A percentile compares a stretch with the other conserved stretches of the same genome.
Conservation (phyloP, 805 yeast genomes). For the Dipodascus geniculatus region DNA sequence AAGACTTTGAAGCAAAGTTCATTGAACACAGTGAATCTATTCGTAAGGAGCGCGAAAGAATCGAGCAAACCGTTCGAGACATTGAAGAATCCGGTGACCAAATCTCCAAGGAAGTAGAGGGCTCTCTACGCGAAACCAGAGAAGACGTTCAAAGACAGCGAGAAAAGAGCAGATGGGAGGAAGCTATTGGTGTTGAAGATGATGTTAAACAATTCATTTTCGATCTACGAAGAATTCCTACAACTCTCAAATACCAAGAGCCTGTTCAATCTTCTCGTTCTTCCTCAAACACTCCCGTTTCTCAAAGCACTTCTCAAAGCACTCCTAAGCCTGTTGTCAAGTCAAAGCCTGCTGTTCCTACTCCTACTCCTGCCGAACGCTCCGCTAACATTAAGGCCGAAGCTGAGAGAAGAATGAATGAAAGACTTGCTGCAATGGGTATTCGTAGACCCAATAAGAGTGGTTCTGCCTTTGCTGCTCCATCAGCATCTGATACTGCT, state of each 20-base stretch:
- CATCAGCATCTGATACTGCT: slow-evolving; percentile 9
- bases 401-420: slow-evolving; percentile 73
- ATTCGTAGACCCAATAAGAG: slow-evolving; percentile 24
- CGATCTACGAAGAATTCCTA: slow-evolving; percentile 28
- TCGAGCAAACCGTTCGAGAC: slow-evolving; percentile 52
- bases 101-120: slow-evolving; percentile 39
- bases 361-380: slow-evolving; percentile 45
- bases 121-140: slow-evolving; percentile 29
- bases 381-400: slow-evolving; percentile 76
- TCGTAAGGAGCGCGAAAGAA: slow-evolving; percentile 42
- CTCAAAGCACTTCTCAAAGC: slow-evolving; percentile 4
- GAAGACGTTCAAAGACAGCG: slow-evolving; percentile 24
- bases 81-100: slow-evolving; percentile 61
- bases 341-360: slow-evolving; percentile 14
- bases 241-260: slow-evolving; percentile 4
- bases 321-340: slow-evolving; percentile 8
- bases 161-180: slow-evolving; percentile 68
- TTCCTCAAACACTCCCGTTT: slow-evolving; percentile 1
- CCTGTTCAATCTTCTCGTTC: slow-evolving; percentile 5
- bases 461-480: slow-evolving; percentile 14
- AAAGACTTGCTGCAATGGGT: slow-evolving; percentile 71
- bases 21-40: slow-evolving; percentile 33
- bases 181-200: slow-evolving; percentile 66
- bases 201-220: slow-evolving; percentile 52
- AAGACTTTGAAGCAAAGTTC: slow-evolving; percentile 38